phyloP scores from a whole-genome alignment of 768 basidiomycete species.

The Daedaleopsis sinensis region DNA sequence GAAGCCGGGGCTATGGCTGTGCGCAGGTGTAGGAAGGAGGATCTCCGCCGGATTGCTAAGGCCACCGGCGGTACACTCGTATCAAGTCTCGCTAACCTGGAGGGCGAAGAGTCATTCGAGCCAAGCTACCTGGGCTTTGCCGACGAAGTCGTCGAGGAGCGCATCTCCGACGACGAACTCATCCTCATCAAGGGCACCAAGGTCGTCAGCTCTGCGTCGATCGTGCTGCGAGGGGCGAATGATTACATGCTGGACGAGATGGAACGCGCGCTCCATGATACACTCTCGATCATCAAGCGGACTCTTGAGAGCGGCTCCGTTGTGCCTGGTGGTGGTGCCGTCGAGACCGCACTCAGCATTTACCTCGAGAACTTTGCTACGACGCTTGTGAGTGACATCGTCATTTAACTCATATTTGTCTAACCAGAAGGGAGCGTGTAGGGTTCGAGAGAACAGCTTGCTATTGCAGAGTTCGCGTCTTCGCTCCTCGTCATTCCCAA shows the following conservation, averaged over 20 bases:
- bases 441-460: slow-evolving; percentile 98
- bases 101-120: slow-evolving; percentile 98
- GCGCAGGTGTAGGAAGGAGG: slow-evolving; percentile 96
- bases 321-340: slow-evolving; percentile 96
- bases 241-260: slow-evolving; percentile 99
- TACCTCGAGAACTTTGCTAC: slow-evolving; percentile 99
- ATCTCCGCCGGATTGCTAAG: slow-evolving; percentile 94
- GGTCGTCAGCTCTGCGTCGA: slow-evolving; percentile 89
- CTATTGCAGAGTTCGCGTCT: slow-evolving; percentile 97
- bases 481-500: slow-evolving; percentile 95
- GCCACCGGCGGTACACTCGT: slow-evolving; percentile 95
- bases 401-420: background rate
- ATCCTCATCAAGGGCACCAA: slow-evolving; percentile 98
- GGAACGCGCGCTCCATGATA: slow-evolving; percentile 96
- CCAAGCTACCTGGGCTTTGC: slow-evolving; percentile 87
- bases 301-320: slow-evolving; percentile 95
- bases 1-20: slow-evolving; percentile 99
- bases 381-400: slow-evolving; percentile 70
- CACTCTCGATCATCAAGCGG: slow-evolving; percentile 92
- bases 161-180: slow-evolving; percentile 97
- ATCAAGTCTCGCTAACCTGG: slow-evolving; percentile 91
- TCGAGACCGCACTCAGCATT: slow-evolving; percentile 95
- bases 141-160: slow-evolving; percentile 95
- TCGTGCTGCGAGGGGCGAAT: slow-evolving; percentile 95
- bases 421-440: slow-evolving; percentile 33